Evolutionary conservation across 495 filamentous ascomycete genomes (phyloP).

Genomic region (Xylona heveae): DNA sequence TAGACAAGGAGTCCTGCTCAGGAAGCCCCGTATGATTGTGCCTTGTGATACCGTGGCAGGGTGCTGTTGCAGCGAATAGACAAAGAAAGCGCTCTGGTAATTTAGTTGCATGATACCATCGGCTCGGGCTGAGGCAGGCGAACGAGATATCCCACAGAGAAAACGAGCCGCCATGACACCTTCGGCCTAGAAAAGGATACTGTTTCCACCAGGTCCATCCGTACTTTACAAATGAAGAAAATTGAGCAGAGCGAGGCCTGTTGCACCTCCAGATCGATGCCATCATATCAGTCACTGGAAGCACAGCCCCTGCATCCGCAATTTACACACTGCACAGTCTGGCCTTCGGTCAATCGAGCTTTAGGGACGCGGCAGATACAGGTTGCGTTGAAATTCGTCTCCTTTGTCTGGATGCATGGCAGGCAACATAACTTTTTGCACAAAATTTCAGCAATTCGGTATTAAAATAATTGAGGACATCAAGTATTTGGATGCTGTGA

Average conservation of each 20-base stretch:
- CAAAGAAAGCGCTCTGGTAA: no score
- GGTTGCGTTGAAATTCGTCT: conserved; percentile 95
- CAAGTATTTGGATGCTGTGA: not conserved
- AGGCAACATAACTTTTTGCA: conserved; percentile 61
- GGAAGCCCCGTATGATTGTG: no score
- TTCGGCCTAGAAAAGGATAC: not conserved
- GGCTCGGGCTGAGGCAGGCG: not conserved
- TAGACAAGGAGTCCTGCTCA: no score
- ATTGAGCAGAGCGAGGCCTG: not conserved
- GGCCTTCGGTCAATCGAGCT: conserved; percentile 73
- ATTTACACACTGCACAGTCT: conserved; percentile 82
- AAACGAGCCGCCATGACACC: not conserved
- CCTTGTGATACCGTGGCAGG: no score
- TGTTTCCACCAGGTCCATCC: not conserved
- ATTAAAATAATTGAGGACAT: not conserved
- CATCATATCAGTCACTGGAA: conserved; percentile 59
- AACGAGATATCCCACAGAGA: not conserved
- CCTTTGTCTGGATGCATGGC: conserved; percentile 93
- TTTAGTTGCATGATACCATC: not conserved
- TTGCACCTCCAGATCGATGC: no score
- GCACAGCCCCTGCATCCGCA: conserved; percentile 88
- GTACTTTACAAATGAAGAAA: not conserved
- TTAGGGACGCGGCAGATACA: conserved; percentile 95
- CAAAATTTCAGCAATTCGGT: conserved; percentile 1
- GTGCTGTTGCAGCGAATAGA: no score